phyloP scores from a whole-genome alignment of 305 asterid species.

The Fraxinus baroniana region DNA sequence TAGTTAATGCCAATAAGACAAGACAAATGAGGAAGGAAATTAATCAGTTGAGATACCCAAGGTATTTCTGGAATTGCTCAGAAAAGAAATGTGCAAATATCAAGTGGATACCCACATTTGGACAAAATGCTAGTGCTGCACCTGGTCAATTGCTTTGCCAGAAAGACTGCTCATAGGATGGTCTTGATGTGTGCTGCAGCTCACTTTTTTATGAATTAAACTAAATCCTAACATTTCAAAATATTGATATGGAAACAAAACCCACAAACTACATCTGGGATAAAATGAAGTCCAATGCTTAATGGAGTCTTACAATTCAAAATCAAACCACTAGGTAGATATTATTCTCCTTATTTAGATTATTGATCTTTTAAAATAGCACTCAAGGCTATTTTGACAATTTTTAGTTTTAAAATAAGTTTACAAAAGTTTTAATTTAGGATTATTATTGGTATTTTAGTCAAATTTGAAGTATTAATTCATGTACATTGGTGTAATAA shows the following conservation, averaged over 20 bases:
- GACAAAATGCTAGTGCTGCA: not conserved
- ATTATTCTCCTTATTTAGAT: not conserved
- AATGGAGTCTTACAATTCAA: not conserved
- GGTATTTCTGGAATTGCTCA: not conserved
- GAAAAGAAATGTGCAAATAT: not conserved
- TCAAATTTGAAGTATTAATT: not conserved
- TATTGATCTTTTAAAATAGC: not conserved
- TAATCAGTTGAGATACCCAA: not conserved
- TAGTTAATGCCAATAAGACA: not conserved
- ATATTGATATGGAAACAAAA: not conserved
- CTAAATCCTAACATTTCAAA: not conserved
- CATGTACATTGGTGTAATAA: not conserved
- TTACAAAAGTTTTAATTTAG: not conserved
- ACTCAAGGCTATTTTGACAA: not conserved
- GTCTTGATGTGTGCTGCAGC: not conserved
- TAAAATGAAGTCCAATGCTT: not conserved
- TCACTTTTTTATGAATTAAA: not conserved
- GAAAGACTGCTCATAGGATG: not conserved
- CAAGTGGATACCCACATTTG: not conserved
- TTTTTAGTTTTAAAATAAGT: not conserved
- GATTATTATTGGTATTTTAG: not conserved
- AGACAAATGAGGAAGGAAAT: not conserved
- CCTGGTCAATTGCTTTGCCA: not conserved
- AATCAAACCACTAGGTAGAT: not conserved
- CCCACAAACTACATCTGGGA: not conserved